phyloP scores from a whole-genome alignment of 495 filamentous ascomycete species.

The Hyaloscypha hepaticicola region DNA sequence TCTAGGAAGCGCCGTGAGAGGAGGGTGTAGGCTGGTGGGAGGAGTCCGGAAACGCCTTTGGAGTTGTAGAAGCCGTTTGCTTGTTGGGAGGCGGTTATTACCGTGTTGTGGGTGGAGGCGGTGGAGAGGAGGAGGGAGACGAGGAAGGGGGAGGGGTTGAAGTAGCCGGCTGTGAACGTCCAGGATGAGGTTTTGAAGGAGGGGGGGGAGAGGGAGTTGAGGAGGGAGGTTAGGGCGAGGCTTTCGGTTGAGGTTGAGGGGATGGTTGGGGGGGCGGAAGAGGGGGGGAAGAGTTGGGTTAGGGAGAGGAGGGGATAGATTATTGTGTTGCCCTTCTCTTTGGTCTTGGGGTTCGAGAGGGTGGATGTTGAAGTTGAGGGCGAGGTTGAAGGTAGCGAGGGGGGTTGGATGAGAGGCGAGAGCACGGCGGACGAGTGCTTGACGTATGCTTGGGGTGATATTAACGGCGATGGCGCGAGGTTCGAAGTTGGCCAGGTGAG shows the following conservation, averaged over 20 bases:
- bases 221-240: conserved; percentile 69
- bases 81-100: conserved; percentile 90
- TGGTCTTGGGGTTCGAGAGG: conserved; percentile 32
- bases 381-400: neutral
- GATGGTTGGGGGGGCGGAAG: conserved; percentile 65
- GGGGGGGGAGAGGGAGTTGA: conserved; percentile 61
- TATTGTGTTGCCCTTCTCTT: conserved; percentile 52
- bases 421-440: conserved; percentile 64
- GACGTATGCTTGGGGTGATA: conserved; percentile 65
- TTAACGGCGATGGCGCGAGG: conserved; percentile 66
- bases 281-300: conserved; percentile 65
- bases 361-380: conserved; percentile 32
- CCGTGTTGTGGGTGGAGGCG: conserved; percentile 63
- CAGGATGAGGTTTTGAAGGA: conserved; percentile 68
- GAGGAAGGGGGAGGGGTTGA: conserved; percentile 86
- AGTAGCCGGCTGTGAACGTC: conserved; percentile 98
- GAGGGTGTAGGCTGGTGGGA: conserved; percentile 89
- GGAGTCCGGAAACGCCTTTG: conserved; percentile 80
- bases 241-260: conserved; percentile 86
- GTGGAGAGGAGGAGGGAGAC: conserved; percentile 76
- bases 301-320: conserved; percentile 86
- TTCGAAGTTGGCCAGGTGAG: conserved; percentile 81
- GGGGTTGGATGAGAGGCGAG: conserved; percentile 59
- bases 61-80: conserved; percentile 97
- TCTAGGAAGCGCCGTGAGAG: conserved; percentile 80